Evolutionary conservation across 2,329 filamentous ascomycete species (phyloP).

Genomic region (Rhynchosporium agropyri): DNA sequence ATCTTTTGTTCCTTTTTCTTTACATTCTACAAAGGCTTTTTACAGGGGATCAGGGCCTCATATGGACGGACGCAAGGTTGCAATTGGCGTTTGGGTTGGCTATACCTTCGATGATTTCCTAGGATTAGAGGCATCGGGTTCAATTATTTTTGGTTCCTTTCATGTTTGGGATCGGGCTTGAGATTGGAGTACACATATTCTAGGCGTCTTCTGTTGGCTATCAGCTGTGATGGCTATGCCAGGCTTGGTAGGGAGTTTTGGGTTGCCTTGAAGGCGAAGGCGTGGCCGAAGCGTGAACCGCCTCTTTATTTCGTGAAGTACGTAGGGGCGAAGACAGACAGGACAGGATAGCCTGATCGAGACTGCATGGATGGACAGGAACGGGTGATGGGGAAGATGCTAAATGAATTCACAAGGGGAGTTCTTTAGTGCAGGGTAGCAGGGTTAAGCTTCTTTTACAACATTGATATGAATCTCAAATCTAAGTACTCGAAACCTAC

Average conservation of each 20-base stretch:
- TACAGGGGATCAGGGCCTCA: not conserved
- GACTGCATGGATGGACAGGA: not conserved
- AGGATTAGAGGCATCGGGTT: constrained; percentile 11
- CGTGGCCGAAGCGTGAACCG: not conserved
- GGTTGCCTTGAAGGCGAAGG: not conserved
- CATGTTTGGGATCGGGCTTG: not conserved
- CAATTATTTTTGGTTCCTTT: not conserved
- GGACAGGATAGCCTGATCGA: too few relatives aligned
- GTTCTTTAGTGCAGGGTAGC: not conserved
- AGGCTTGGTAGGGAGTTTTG: constrained; percentile 11
- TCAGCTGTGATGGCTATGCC: not conserved
- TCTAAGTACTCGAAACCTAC: too few relatives aligned
- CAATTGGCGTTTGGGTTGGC: constrained; percentile 13
- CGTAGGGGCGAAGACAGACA: too few relatives aligned
- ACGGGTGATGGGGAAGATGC: not conserved
- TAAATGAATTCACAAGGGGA: constrained; percentile 9
- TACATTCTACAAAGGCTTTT: constrained; percentile 10
- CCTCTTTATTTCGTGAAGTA: constrained; percentile 1
- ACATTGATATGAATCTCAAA: constrained; percentile 11
- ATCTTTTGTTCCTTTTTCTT: not conserved
- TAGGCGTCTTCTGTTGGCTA: not conserved
- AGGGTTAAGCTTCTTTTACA: not conserved
- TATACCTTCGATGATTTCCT: constrained; percentile 14
- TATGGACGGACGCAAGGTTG: not conserved
- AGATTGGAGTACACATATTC: constrained; percentile 10